Base-by-base conservation (phyloP, 176 grass and related monocot genomes). In the Aegilops speltoides region DNA sequence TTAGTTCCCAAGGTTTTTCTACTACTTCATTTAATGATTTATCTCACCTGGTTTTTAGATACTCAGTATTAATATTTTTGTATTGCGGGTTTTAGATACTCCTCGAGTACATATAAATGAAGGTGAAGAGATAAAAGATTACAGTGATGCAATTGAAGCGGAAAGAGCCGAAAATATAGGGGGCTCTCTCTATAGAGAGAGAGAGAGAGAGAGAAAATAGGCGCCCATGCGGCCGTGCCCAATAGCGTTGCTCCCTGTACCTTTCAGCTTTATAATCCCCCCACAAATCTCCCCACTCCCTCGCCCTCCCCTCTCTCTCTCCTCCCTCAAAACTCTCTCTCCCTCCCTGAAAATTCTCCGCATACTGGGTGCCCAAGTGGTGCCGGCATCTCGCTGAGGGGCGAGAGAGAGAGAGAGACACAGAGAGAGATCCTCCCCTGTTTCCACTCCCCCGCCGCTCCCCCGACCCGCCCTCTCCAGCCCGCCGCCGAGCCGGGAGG, bases 261-360 rank as follows among this genome's bases (percentile, higher is more conserved):
- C 84, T 90, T 86, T 82, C 79, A 79, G 66, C 89, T 87, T 87
- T 90, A 90, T 91, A 84, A 84, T 87, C 89, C 59, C 56, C 26
- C 73, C 54, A 73, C 56, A 48, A 77, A 77, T 82, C 66, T 32
- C 59, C 73, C 69, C 68, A 31, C 67, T 65, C 88, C 20, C 78
- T 14, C 77, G 13, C 79, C 24, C 24, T 33, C 69, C 10, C 28
- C 29, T 29, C 41, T 20, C 10, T 73, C 66, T 12, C 48, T 62
- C 10, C 50, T 54, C 17, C 24, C 89, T 84, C 61, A 87, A 80
- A 84, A 83, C 79, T 69, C 89, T 83, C 65, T 62, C 68, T 70
- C 67, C 9, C 57, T 46, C 73, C 43, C 86, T 54, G 81, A 34
- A 84, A 88, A 70, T 80, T 81, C 76, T 81, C 69, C 68, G 57